These are phyloP conservation scores for Grosmannia penicillata DNA, from an alignment of 2,329 filamentous ascomycete species.

Conservation along the genomic window DNA sequence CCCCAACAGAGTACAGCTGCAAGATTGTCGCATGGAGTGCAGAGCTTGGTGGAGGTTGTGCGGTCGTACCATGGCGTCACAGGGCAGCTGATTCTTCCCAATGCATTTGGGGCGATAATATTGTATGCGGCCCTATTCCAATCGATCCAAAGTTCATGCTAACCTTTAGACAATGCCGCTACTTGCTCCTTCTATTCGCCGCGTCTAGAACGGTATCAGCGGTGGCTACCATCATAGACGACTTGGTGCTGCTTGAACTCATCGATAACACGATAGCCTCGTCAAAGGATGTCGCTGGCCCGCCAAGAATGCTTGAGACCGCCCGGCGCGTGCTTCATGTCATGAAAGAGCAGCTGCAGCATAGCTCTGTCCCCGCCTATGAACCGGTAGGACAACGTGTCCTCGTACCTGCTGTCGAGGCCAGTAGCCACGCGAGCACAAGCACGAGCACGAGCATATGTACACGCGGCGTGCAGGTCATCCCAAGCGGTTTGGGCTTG, in stretches of 20 bases:
- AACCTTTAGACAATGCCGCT: slow-evolving; percentile 9
- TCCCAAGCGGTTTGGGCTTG: too few relatives aligned
- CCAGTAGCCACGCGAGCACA: too few relatives aligned
- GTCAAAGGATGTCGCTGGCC: slow-evolving; percentile 1
- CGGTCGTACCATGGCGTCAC: slow-evolving; percentile 7
- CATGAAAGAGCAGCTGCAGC: neutral
- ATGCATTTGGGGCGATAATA: slow-evolving; percentile 8
- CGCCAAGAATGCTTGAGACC: slow-evolving; percentile 4
- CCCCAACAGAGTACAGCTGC: neutral
- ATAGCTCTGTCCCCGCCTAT: neutral
- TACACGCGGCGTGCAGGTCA: neutral
- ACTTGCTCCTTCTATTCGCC: slow-evolving; percentile 9
- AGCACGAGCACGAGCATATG: neutral
- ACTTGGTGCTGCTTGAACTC: slow-evolving; percentile 4
- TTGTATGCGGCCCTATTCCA: slow-evolving; percentile 2
- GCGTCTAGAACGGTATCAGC: slow-evolving; percentile 3
- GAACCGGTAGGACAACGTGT: too few relatives aligned
- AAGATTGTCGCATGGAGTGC: slow-evolving; percentile 2
- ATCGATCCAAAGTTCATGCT: too few relatives aligned
- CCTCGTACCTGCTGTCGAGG: too few relatives aligned
- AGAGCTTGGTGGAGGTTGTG: slow-evolving; percentile 6
- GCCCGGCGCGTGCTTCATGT: slow-evolving; percentile 4
- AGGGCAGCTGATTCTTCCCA: slow-evolving; percentile 6
- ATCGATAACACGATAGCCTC: slow-evolving; percentile 3
- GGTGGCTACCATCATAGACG: neutral